Conservation (phyloP, 352 stramenopile genomes). For the Phytopythium chamaehyphon region DNA sequence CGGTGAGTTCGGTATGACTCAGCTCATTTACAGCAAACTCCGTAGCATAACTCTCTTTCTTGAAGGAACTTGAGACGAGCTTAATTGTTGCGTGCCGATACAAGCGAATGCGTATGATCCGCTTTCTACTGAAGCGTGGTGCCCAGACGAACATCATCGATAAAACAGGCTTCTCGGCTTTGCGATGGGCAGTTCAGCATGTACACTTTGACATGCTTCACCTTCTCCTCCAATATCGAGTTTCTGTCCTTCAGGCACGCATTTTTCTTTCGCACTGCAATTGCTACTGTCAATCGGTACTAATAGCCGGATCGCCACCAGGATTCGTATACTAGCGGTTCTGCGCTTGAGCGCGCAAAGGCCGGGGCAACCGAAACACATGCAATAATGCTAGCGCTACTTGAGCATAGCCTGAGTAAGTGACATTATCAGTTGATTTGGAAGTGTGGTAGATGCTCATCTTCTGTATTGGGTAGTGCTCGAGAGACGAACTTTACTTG, state of each 20-base stretch:
- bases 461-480: slow-evolving; percentile 15
- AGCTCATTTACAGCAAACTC: background rate
- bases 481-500: slow-evolving; percentile 29
- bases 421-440: slow-evolving; percentile 1
- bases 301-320: background rate
- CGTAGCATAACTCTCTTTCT: background rate
- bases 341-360: slow-evolving; percentile 38
- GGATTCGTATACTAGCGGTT: slow-evolving; percentile 45
- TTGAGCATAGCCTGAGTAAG: slow-evolving; percentile 43
- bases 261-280: background rate
- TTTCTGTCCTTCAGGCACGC: slow-evolving; percentile 32
- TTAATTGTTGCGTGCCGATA: slow-evolving; percentile 51
- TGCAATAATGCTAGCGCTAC: slow-evolving; percentile 26
- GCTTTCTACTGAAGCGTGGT: slow-evolving; percentile 39
- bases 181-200: slow-evolving; percentile 47
- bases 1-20: slow-evolving; percentile 11
- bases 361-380: slow-evolving; percentile 26
- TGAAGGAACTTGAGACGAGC: slow-evolving; percentile 44
- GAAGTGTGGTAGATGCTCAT: background rate
- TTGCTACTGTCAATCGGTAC: background rate
- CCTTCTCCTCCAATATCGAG: slow-evolving; percentile 32
- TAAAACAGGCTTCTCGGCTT: slow-evolving; percentile 33
- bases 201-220: slow-evolving; percentile 26
- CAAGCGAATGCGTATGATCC: slow-evolving; percentile 25
- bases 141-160: slow-evolving; percentile 40